Percentiles rank a stretch among this genome's conserved stretches.
phyloP scores from a whole-genome alignment of 352 stramenopile genomes.

The Globisporangium abappressorium region DNA sequence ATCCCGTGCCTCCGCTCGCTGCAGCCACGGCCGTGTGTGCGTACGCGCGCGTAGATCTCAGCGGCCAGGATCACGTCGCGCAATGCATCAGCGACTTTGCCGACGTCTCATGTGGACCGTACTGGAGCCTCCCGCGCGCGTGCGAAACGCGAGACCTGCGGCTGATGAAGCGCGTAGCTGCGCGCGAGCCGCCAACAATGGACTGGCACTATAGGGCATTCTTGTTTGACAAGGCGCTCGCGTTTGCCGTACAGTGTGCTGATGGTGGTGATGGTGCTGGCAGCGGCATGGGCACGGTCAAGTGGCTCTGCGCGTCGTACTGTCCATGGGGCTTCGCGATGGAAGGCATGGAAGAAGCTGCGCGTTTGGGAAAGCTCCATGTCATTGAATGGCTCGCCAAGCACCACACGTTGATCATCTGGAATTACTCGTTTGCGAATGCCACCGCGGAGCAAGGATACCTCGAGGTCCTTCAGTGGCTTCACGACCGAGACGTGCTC shows the following conservation, averaged over 20 bases:
- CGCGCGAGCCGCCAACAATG: background rate
- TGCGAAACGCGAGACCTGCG: background rate
- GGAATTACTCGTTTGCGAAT: background rate
- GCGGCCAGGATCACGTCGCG: background rate
- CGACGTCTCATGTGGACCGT: background rate
- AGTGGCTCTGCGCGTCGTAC: conserved; percentile 7
- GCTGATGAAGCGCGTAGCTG: conserved; percentile 4
- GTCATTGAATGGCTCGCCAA: conserved; percentile 9
- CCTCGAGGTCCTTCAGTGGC: background rate
- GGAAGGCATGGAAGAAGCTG: background rate
- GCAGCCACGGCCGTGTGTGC: conserved; percentile 2
- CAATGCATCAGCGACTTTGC: conserved; percentile 15
- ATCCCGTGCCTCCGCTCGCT: background rate
- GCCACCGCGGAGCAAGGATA: conserved; percentile 3
- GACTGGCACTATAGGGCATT: background rate
- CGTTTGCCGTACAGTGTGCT: no score
- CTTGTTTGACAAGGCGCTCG: background rate
- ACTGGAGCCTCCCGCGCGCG: conserved; percentile 8
- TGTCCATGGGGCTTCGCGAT: background rate
- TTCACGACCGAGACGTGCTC: background rate
- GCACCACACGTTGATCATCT: background rate
- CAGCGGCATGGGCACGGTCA: no score
- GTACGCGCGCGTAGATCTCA: background rate
- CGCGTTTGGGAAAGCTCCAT: background rate
- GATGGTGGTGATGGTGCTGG: no score